Base-by-base conservation (phyloP, 1,284 basidiomycete species). In the Cutaneotrichosporon sp. region DNA sequence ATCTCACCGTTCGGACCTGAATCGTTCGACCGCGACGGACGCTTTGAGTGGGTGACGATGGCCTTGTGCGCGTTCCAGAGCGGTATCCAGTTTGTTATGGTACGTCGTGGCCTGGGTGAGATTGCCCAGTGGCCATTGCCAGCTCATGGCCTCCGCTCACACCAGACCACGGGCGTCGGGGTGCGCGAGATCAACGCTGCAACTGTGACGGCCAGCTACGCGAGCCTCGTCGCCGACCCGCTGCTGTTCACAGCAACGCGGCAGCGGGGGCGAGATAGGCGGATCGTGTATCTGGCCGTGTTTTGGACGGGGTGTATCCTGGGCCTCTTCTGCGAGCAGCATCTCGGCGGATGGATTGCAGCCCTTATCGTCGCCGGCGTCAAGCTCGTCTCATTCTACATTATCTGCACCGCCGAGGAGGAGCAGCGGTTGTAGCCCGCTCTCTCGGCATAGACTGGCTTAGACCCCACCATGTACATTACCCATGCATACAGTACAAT, bases 121-220 rank as follows among this genome's bases (percentile, higher is more conserved):
- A n/a, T n/a, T n/a, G n/a, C n/a, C n/a, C n/a, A n/a, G n/a, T n/a
- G n/a, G n/a, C n/a, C n/a, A n/a, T n/a, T n/a, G n/a, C n/a, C n/a
- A n/a, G n/a, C n/a, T n/a, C n/a, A n/a, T n/a, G n/a, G n/a, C n/a
- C n/a, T n/a, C n/a, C n/a, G 44, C 46, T 37, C 5, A 47, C 50
- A 42, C 25, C 54, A 64, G 63, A 59, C 54, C 32, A 56, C 61
- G 2, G 58, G 61, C 37, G 50, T 61, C 12, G 64, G 63, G 22
- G 47, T 51, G 7, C 52, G 53, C 2, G 63, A 65, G 42, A 55
- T 64, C 33, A 61, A 63, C 19, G 62, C 62, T 5, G 62, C 60
- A n/a, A 66, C 63, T 49, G 61, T 63, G 46, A 65, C 65, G 14
- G 61, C 61, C 3, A 56, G 58, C 6, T 63, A 65, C 37, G 63